These are phyloP conservation scores for Fusarium algeriense DNA, from an alignment of 2,329 filamentous ascomycete species.

Conservation along the genomic window DNA sequence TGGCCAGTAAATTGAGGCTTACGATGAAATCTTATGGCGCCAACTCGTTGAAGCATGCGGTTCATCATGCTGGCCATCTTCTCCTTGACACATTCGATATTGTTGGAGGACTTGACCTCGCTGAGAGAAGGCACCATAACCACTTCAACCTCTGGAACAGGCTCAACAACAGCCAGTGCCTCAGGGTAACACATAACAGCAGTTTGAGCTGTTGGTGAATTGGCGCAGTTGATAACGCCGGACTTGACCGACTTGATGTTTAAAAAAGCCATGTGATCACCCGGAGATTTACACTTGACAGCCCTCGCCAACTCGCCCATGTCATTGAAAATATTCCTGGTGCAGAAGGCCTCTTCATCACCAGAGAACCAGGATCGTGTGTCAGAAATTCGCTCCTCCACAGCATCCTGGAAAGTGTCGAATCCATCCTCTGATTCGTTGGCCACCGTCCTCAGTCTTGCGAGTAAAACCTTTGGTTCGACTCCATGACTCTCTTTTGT, in stretches of 20 bases:
- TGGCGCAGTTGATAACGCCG: background rate
- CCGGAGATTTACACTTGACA: background rate
- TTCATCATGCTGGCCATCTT: accelerated
- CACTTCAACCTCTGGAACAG: background rate
- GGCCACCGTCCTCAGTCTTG: background rate
- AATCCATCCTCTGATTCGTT: background rate
- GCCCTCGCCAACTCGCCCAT: background rate
- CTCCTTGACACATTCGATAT: too few species aligned
- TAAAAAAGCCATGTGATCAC: background rate
- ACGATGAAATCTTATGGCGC: background rate
- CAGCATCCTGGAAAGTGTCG: background rate
- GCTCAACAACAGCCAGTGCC: background rate
- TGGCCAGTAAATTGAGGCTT: background rate
- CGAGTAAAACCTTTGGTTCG: background rate
- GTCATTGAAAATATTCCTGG: background rate
- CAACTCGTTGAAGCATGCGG: background rate
- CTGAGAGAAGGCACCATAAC: background rate
- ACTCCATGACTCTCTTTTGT: background rate
- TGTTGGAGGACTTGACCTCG: too few species aligned
- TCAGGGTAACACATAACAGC: accelerated
- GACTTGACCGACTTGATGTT: background rate
- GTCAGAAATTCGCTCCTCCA: accelerated
- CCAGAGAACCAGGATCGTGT: background rate
- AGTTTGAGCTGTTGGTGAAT: background rate
- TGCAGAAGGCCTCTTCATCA: too few species aligned